Percentiles rank a stretch among this genome's conserved stretches.
These are phyloP conservation scores for Rhizoctonia solani DNA, from an alignment of 1,284 basidiomycete genomes.

Conservation along the genomic window DNA sequence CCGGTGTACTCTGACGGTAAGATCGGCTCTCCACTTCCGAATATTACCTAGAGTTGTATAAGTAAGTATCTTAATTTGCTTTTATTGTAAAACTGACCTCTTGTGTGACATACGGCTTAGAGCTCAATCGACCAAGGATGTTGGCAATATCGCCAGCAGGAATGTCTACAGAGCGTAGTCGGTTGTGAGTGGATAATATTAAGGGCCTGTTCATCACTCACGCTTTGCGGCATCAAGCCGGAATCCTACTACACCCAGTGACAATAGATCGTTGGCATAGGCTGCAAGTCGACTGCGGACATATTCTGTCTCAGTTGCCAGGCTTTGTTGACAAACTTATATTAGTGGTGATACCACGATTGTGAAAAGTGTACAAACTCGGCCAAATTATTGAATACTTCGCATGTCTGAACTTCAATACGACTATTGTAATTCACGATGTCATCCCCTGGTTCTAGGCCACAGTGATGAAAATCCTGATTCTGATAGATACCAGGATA, in stretches of 20 bases:
- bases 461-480: slow-evolving; percentile 39
- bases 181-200: background rate
- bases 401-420: slow-evolving; percentile 59
- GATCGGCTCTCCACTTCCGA: slow-evolving; percentile 35
- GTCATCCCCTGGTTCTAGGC: slow-evolving; percentile 29
- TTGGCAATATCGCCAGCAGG: slow-evolving; percentile 35
- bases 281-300: slow-evolving; percentile 57
- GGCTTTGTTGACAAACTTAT: slow-evolving; percentile 36
- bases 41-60: slow-evolving; percentile 34
- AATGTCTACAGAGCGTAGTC: slow-evolving; percentile 34
- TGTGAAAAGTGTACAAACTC: slow-evolving; percentile 33
- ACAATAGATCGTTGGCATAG: slow-evolving; percentile 64
- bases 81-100: slow-evolving; percentile 25
- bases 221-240: slow-evolving; percentile 70
- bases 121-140: slow-evolving; percentile 35
- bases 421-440: slow-evolving; percentile 52
- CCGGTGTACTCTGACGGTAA: slow-evolving; percentile 35
- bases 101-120: slow-evolving; percentile 35
- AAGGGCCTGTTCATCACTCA: slow-evolving; percentile 41
- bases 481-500: slow-evolving; percentile 39
- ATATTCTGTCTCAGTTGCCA: slow-evolving; percentile 62
- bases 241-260: slow-evolving; percentile 65
- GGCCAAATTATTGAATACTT: slow-evolving; percentile 43
- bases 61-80: slow-evolving; percentile 8
- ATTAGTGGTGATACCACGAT: background rate